Base-by-base conservation (phyloP, 2,329 filamentous ascomycete species). In the Sordariomycetes sp. region DNA sequence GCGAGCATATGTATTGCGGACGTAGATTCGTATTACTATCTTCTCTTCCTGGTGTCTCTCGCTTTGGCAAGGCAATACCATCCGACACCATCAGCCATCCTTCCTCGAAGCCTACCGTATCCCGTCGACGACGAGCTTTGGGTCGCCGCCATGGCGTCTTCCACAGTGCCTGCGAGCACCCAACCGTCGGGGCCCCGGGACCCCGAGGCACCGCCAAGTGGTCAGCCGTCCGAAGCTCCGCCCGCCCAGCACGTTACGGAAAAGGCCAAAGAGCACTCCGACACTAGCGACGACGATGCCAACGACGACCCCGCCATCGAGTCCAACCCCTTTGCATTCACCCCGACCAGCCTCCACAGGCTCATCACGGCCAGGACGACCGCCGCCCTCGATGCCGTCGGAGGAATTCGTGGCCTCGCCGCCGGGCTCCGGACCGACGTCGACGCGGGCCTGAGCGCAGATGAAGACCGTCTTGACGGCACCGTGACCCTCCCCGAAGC, bases 401-500 rank as follows among this genome's bases (percentile, higher is more conserved):
- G 79, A n/a, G 78, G 79, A 17, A 63, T 81, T 13, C 62, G 67
- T 10, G 79, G 79, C n/a, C 70, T 82, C 20, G 76, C 75, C 20
- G 68, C 67, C 5, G 79, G 79, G 15, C 67, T 82, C 8, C 71
- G 76, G 42, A 76, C 78, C 53, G 71, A 81, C 60, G 59, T 73
- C 2, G 63, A 69, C 6, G 63, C 74, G 1, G 79, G 79, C 22
- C 66, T 82, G 42, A 76, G 75, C 61, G 64, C 72, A 17, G 78
- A 81, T 57, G 79, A 82, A 63, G 69, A 70, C 10, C 62, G 62
- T 8, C 68, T 77, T 24, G 65, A 74, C n/a, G 75, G 73, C 5
- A 66, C 66, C 0, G 64, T 82, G 6, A 66, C 72, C 5, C 77
- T 80, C 54, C 69, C 77, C 1, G 77, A 80, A 58, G 77, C 76